Evolutionary conservation across 192 early-diverging fungal species (phyloP), one percentile per base, ranked within the genome.

Genomic region (Coemansia sp.): DNA sequence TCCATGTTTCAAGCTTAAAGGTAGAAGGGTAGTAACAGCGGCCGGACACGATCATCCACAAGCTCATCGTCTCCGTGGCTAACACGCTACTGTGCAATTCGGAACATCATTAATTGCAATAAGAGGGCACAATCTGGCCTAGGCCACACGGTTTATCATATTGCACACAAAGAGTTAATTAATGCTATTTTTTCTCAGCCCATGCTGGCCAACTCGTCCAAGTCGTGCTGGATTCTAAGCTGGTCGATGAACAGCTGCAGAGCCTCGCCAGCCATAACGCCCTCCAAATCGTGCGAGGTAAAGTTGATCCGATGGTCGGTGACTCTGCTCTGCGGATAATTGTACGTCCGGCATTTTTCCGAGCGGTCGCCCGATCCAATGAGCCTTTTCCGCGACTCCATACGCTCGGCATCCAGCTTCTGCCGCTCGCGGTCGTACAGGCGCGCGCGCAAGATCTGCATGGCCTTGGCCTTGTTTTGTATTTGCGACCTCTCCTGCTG

Each of bases 401-500:
- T 53, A 28, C 87, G 75, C 52, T 81, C 81, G 10, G 45, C 54
- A 3, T 78, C 80, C 25, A 79, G 53, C 49, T 81, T 81, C 27
- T 72, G 58, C 26, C 87, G 68, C 56, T 93, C 86, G 15, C 61
- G 58, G 29, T 88, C 89, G 60, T 79, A 89, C 22, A 98, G 67
- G 43, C 85, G 81, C 0, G 92, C 85, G 10, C 85, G 78, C 28
- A 98, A 53, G 39, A 95, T 81, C 43, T 85, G 81, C 68, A 98
- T 78, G 0, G 94, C 95, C 53, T 86, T 89, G 0, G 86, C 87
- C 57, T 83, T 85, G 72, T 98, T 98, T 78, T 85, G 62, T 41
- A 91, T 86, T 64, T 98, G 94, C n/a, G 93, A 95, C 42, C 94
- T 77, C 60, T 95, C 89, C 48, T 87, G 88, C 76, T 96, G 94